Evolutionary conservation across 192 early-diverging fungal species (phyloP).

Genomic region (Backusella parvicylindrica): DNA sequence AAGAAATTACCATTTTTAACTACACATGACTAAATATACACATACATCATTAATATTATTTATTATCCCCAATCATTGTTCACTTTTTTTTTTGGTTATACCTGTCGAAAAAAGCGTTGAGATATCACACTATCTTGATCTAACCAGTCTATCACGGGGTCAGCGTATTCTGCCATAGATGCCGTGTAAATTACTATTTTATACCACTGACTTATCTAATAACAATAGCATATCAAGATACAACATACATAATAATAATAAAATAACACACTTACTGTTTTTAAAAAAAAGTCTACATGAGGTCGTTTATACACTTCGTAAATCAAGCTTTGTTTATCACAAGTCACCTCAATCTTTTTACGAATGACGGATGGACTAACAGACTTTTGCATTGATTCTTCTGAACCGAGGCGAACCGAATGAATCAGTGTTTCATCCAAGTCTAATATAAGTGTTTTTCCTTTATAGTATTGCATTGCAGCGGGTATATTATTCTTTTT

Average conservation of each 20-base stretch:
- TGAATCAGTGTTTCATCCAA: conserved; percentile 87
- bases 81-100: conserved; percentile 36
- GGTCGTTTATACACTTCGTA: conserved; percentile 93
- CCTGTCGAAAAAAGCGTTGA: conserved; percentile 78
- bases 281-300: conserved; percentile 80
- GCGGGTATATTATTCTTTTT: conserved; percentile 3
- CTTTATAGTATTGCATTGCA: conserved; percentile 33
- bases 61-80: neutral
- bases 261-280: conserved; percentile 54
- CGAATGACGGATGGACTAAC: conserved; percentile 47
- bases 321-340: conserved; percentile 75
- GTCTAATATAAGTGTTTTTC: conserved; percentile 69
- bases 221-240: too few species aligned
- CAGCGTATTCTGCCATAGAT: conserved; percentile 90
- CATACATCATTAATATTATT: neutral
- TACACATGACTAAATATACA: conserved; percentile 66
- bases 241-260: neutral
- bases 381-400: conserved; percentile 40
- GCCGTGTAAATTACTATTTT: conserved; percentile 90
- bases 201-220: conserved; percentile 83
- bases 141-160: conserved; percentile 89
- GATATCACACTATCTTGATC: conserved; percentile 70
- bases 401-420: conserved; percentile 51
- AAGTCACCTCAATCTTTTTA: conserved; percentile 80
- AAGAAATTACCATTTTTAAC: conserved; percentile 64